These are phyloP conservation scores for Magnusiomyces suaveolens DNA, from an alignment of 1,139 yeast species.

Conservation along the genomic window DNA sequence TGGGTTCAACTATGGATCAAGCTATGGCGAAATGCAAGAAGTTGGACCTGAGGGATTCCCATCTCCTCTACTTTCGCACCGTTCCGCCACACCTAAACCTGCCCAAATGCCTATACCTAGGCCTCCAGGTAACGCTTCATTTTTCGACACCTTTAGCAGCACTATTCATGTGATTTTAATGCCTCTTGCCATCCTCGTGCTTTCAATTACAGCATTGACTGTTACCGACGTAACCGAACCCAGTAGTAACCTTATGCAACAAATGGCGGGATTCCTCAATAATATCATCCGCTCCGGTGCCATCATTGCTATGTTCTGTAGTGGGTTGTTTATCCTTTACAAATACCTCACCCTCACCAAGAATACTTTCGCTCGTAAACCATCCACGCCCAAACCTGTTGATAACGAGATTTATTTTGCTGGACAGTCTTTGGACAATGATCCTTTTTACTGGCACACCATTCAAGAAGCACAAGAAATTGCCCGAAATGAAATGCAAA, in stretches of 20 bases:
- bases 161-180: not conserved
- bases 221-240: not conserved
- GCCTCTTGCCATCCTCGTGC: not conserved
- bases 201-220: not conserved
- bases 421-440: conserved; percentile 1
- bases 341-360: not conserved
- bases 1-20: not conserved
- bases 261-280: not conserved
- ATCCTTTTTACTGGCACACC: not conserved
- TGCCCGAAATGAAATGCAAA: not conserved
- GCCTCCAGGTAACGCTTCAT: not conserved
- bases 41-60: not conserved
- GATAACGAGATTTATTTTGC: not conserved
- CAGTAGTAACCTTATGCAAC: conserved; percentile 1
- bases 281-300: not conserved
- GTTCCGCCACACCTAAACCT: not conserved
- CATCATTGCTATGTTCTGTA: not conserved
- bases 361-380: not conserved
- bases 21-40: not conserved
- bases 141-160: not conserved
- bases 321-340: not conserved
- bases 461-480: not conserved
- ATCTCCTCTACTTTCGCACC: not conserved
- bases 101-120: not conserved
- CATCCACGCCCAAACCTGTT: not conserved